phyloP scores from a whole-genome alignment of 2,329 filamentous ascomycete genomes.

The Penicillium sp. region DNA sequence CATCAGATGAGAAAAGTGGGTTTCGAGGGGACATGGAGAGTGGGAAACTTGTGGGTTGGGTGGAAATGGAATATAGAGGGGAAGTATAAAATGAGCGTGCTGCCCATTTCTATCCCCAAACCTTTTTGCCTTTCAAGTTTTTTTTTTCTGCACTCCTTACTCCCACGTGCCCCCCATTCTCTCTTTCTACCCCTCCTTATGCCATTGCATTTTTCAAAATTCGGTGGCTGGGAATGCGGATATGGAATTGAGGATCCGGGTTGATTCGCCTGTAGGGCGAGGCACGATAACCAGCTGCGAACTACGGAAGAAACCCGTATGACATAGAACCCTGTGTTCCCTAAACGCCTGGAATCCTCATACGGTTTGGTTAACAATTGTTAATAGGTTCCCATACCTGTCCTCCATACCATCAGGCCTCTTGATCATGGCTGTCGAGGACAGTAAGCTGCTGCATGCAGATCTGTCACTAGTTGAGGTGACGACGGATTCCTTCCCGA shows the following conservation, averaged over 20 bases:
- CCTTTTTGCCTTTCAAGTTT: slow-evolving; percentile 1
- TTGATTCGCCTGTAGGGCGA: slow-evolving; percentile 20
- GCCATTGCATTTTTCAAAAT: slow-evolving; percentile 15
- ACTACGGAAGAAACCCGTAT: slow-evolving; percentile 22
- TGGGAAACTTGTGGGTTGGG: slow-evolving; percentile 3
- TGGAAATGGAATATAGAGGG: slow-evolving; percentile 19
- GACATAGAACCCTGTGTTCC: slow-evolving; percentile 7
- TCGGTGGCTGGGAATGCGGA: slow-evolving; percentile 26
- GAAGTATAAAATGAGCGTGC: slow-evolving; percentile 22
- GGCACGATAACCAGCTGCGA: slow-evolving; percentile 8
- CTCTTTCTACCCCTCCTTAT: not conserved
- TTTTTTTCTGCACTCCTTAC: not conserved
- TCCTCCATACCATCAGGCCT: not conserved
- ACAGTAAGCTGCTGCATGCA: not conserved
- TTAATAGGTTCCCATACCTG: slow-evolving; percentile 1
- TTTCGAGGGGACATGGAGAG: slow-evolving; percentile 11
- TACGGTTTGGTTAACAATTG: slow-evolving; percentile 1
- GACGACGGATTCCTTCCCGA: slow-evolving; percentile 5
- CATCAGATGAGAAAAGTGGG: slow-evolving; percentile 6
- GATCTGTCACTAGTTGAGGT: not conserved
- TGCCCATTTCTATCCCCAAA: slow-evolving; percentile 9
- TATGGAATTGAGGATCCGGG: slow-evolving; percentile 12
- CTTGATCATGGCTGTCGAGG: not conserved
- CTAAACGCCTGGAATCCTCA: not conserved
- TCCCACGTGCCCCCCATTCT: not conserved